Evolutionary conservation across 441 rosid genomes (phyloP).

Genomic region (Aquilaria agallochum): DNA sequence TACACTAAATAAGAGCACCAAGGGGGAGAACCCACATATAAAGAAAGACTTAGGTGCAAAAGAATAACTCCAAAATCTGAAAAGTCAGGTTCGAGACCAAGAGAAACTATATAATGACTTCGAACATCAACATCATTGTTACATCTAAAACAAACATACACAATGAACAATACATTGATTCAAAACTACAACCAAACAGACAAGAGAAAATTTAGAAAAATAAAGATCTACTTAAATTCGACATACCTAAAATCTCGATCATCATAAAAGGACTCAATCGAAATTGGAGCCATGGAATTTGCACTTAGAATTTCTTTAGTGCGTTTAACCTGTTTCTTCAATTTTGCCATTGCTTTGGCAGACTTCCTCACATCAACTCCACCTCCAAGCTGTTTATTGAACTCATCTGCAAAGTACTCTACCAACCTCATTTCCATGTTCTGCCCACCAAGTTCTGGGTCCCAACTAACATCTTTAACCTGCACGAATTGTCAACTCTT

Average conservation of each 20-base stretch:
- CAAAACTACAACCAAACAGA: too few species aligned
- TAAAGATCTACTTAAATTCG: slow-evolving; percentile 3
- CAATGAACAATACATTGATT: too few species aligned
- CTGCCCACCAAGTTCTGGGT: slow-evolving; percentile 85
- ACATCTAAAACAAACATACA: background rate
- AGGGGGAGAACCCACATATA: too few species aligned
- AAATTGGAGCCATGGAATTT: slow-evolving; percentile 80
- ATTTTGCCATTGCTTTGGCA: slow-evolving; percentile 97
- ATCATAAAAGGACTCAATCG: slow-evolving; percentile 88
- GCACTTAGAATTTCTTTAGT: slow-evolving; percentile 98
- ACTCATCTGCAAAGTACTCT: slow-evolving; percentile 90
- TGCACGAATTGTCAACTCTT: slow-evolving; percentile 22
- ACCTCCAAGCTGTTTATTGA: slow-evolving; percentile 83
- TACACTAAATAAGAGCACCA: too few species aligned
- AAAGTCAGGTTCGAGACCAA: too few species aligned
- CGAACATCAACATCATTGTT: background rate
- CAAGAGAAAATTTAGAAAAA: background rate
- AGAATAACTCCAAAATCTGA: too few species aligned
- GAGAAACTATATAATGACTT: too few species aligned
- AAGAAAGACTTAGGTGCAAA: too few species aligned
- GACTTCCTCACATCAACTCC: slow-evolving; percentile 84
- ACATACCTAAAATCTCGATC: slow-evolving; percentile 91
- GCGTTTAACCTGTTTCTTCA: slow-evolving; percentile 96
- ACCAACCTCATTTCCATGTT: slow-evolving; percentile 80
- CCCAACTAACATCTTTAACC: slow-evolving; percentile 99